Percentiles rank a stretch among this genome's conserved stretches.
These are phyloP conservation scores for Debaryomycetaceae sp. DNA, from an alignment of 1,139 yeast species.

Conservation along the genomic window DNA sequence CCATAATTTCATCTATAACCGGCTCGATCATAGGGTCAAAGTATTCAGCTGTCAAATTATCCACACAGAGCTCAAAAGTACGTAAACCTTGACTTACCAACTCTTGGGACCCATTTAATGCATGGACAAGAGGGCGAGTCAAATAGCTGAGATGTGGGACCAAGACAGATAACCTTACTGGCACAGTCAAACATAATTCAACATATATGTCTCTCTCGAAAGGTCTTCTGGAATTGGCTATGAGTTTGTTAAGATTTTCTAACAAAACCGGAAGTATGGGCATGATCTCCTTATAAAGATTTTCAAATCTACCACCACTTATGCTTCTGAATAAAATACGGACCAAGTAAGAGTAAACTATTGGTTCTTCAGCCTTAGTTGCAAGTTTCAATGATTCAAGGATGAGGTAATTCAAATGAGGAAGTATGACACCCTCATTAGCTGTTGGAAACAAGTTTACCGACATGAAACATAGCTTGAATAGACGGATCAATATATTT, in stretches of 20 bases:
- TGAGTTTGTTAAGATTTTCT: slow-evolving; percentile 80
- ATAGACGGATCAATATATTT: slow-evolving; percentile 76
- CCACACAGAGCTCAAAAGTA: slow-evolving; percentile 94
- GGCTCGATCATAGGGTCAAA: slow-evolving; percentile 97
- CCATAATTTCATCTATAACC: slow-evolving; percentile 88
- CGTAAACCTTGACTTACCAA: slow-evolving; percentile 90
- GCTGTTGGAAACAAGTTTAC: slow-evolving; percentile 86
- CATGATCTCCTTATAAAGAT: slow-evolving; percentile 84
- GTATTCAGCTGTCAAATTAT: slow-evolving; percentile 91
- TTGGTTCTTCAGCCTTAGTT: slow-evolving; percentile 88
- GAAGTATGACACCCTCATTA: slow-evolving; percentile 82
- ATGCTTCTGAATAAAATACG: slow-evolving; percentile 90
- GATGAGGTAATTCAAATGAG: slow-evolving; percentile 81
- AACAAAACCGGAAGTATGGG: slow-evolving; percentile 85
- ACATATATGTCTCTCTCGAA: slow-evolving; percentile 93
- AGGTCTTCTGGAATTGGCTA: slow-evolving; percentile 79
- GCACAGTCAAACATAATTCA: slow-evolving; percentile 91
- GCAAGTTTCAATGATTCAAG: slow-evolving; percentile 76
- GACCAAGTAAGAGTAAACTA: slow-evolving; percentile 82
- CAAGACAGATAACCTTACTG: slow-evolving; percentile 86
- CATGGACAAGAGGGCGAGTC: slow-evolving; percentile 87
- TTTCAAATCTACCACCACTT: slow-evolving; percentile 94
- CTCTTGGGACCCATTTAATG: slow-evolving; percentile 88
- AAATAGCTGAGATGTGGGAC: slow-evolving; percentile 89
- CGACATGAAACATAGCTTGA: slow-evolving; percentile 93